Evolutionary conservation across 495 filamentous ascomycete species (phyloP).

Genomic region (Neurospora tetraspora): DNA sequence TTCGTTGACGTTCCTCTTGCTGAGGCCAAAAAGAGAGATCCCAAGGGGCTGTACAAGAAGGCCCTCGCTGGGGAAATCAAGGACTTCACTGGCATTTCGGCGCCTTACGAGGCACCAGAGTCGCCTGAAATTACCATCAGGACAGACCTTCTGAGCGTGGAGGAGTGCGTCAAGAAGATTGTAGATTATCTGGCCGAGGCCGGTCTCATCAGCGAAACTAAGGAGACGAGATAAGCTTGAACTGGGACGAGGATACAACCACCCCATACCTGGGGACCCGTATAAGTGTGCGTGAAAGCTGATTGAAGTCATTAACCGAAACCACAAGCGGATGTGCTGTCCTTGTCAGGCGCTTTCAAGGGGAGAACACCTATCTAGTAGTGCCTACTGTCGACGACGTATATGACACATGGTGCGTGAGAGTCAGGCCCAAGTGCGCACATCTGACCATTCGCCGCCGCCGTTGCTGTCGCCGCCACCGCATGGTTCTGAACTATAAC

Average conservation of each 20-base stretch:
- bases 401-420: neutral
- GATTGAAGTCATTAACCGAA: neutral
- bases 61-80: slow-evolving; percentile 85
- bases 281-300: neutral
- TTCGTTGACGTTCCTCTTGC: slow-evolving; percentile 80
- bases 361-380: neutral
- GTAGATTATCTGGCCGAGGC: slow-evolving; percentile 61
- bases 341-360: neutral
- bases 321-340: neutral
- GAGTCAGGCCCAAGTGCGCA: neutral
- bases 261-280: neutral
- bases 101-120: slow-evolving; percentile 87
- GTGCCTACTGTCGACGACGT: neutral
- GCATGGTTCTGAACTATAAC: neutral
- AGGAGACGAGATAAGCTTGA: slow-evolving; percentile 19
- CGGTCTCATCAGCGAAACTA: slow-evolving; percentile 27
- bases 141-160: slow-evolving; percentile 65
- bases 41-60: slow-evolving; percentile 97
- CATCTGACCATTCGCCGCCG: neutral
- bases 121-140: slow-evolving; percentile 76
- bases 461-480: neutral
- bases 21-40: slow-evolving; percentile 88
- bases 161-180: slow-evolving; percentile 79
- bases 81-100: slow-evolving; percentile 91
- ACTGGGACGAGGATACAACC: neutral